Evolutionary conservation across 2,329 filamentous ascomycete species (phyloP).

Genomic region (Pseudogymnoascus sp.): DNA sequence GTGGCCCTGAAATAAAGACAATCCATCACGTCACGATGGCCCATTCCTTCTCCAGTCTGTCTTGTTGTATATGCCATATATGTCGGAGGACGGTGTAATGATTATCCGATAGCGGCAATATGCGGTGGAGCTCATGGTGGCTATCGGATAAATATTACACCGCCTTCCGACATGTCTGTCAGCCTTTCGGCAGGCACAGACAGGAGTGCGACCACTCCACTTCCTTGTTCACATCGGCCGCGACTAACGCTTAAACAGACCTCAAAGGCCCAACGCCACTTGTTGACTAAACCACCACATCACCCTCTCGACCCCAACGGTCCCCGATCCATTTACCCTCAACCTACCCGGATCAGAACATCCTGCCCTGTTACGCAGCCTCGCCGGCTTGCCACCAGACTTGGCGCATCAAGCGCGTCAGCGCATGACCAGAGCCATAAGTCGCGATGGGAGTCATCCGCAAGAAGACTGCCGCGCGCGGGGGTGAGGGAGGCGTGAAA

Average conservation of each 20-base stretch:
- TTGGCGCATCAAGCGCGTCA: not conserved
- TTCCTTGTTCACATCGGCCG: not conserved
- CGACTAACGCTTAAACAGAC: not conserved
- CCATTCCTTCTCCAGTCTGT: not conserved
- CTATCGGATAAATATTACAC: not conserved
- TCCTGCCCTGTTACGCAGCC: not conserved
- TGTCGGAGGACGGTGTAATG: not conserved
- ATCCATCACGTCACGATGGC: not conserved
- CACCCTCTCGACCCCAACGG: not conserved
- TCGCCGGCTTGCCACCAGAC: not conserved
- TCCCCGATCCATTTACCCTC: not conserved
- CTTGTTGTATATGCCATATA: not conserved
- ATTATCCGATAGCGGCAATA: not conserved
- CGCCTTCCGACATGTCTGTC: not conserved
- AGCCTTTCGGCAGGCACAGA: not conserved
- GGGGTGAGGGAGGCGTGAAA: slow-evolving; percentile 82
- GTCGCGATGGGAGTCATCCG: slow-evolving; percentile 79
- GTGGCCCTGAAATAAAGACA: not conserved
- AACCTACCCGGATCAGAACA: not conserved
- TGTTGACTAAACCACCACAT: not conserved
- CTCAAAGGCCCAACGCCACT: not conserved
- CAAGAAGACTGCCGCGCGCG: slow-evolving; percentile 83
- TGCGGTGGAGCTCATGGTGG: no score
- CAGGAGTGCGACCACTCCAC: not conserved
- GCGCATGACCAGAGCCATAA: not conserved